Evolutionary conservation across 768 basidiomycete species (phyloP).

Genomic region (Polyporus arcularius): DNA sequence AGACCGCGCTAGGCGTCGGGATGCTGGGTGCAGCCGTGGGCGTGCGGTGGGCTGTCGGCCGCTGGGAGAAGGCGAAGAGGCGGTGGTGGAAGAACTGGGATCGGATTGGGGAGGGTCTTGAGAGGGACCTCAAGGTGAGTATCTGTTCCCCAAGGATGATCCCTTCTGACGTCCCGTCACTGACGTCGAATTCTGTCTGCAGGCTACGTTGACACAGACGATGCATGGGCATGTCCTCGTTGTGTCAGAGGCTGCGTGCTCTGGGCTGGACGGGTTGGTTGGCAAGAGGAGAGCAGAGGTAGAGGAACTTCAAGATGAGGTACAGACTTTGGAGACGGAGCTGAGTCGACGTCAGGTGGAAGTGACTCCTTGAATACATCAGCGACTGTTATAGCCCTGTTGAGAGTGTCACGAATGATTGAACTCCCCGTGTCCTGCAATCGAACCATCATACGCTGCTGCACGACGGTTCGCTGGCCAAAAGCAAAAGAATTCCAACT

Average conservation of each 20-base stretch:
- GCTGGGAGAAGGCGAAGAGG: conserved; percentile 68
- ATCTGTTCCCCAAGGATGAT: conserved; percentile 4
- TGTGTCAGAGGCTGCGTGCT: conserved; percentile 52
- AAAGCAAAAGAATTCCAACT: no score
- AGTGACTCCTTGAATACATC: not conserved
- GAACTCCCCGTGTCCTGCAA: no score
- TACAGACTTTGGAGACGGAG: conserved; percentile 40
- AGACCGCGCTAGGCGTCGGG: conserved; percentile 62
- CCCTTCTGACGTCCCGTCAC: conserved; percentile 5
- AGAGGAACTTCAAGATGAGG: conserved; percentile 42
- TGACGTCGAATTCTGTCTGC: not conserved
- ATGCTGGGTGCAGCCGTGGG: conserved; percentile 49
- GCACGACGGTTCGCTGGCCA: no score
- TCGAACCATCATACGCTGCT: no score
- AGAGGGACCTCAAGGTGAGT: conserved; percentile 63
- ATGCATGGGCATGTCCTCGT: conserved; percentile 54
- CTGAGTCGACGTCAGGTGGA: not conserved
- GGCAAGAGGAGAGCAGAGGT: conserved; percentile 47
- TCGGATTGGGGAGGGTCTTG: conserved; percentile 61
- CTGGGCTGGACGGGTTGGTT: conserved; percentile 44
- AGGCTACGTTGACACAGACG: conserved; percentile 50
- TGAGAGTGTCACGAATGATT: no score
- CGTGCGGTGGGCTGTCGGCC: conserved; percentile 62
- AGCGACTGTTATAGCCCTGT: no score
- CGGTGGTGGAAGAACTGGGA: conserved; percentile 70